A percentile compares a stretch with the other conserved stretches of the same genome.
Evolutionary conservation across 495 filamentous ascomycete genomes (phyloP).

Genomic region (Tuber calosporum): DNA sequence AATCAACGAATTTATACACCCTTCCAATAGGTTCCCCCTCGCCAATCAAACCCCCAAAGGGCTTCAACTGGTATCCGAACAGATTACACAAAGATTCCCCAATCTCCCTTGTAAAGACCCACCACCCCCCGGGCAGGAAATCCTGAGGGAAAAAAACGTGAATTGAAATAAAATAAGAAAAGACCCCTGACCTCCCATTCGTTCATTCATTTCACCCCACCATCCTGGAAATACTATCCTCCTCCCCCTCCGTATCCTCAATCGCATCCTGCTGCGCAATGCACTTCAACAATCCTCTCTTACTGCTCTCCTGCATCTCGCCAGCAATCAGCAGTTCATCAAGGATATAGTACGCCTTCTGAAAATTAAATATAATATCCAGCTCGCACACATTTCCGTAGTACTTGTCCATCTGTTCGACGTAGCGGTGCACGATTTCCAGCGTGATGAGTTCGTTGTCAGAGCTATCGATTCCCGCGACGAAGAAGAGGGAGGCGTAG

Average conservation of each 20-base stretch:
- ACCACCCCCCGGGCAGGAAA: background rate
- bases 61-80: background rate
- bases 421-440: conserved; percentile 96
- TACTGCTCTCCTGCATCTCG: conserved; percentile 97
- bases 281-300: conserved; percentile 93
- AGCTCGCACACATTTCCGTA: conserved; percentile 99
- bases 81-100: background rate
- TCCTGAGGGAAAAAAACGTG: background rate
- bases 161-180: conserved; percentile 2
- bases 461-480: conserved; percentile 85
- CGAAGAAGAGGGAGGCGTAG: conserved; percentile 98
- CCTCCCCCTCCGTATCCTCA: conserved; percentile 41
- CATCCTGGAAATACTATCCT: conserved; percentile 35
- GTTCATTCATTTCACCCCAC: conserved; percentile 15
- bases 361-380: conserved; percentile 99
- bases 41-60: background rate
- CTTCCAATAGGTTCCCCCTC: background rate
- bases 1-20: background rate
- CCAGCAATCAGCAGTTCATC: conserved; percentile 93
- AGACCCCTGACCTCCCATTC: background rate
- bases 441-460: conserved; percentile 98
- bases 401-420: conserved; percentile 99
- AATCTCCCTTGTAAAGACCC: background rate
- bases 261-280: conserved; percentile 50
- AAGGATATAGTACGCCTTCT: conserved; percentile 98